phyloP scores from a whole-genome alignment of 805 yeast species.

The Saccharomyces kudriavzevii region DNA sequence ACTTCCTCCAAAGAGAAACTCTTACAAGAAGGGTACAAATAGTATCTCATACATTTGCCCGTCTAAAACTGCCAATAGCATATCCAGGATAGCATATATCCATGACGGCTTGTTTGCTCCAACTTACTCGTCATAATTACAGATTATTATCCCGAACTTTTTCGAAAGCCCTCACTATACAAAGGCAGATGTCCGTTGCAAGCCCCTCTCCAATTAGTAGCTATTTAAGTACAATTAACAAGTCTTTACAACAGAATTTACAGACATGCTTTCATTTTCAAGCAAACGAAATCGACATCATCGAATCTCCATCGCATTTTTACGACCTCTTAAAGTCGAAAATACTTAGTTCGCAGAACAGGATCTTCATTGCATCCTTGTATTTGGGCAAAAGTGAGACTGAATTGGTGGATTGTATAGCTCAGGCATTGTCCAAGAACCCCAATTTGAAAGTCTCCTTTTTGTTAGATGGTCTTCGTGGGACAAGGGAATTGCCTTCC shows the following conservation, averaged over 20 bases:
- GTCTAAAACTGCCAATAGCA: neutral
- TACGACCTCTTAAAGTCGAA: conserved; percentile 56
- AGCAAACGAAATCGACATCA: conserved; percentile 49
- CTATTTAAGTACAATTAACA: neutral
- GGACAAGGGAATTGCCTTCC: conserved; percentile 85
- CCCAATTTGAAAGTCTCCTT: conserved; percentile 60
- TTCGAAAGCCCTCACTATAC: neutral
- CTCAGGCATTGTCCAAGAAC: conserved; percentile 50
- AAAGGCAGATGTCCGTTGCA: neutral
- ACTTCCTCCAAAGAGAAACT: neutral
- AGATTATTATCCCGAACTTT: neutral
- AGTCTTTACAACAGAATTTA: conserved; percentile 1
- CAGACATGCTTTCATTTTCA: conserved; percentile 46
- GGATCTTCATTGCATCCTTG: conserved; percentile 76
- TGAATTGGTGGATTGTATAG: conserved; percentile 61
- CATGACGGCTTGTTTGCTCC: neutral
- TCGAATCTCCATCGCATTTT: conserved; percentile 64
- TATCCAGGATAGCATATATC: neutral
- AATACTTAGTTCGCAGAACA: conserved; percentile 50
- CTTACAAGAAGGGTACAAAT: neutral
- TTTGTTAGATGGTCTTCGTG: conserved; percentile 79
- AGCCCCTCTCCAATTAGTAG: neutral
- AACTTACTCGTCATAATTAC: neutral
- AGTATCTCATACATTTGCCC: neutral
- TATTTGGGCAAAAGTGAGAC: conserved; percentile 78